Conservation (phyloP, 2,329 filamentous ascomycete genomes). For the Aureobasidium vineae region DNA sequence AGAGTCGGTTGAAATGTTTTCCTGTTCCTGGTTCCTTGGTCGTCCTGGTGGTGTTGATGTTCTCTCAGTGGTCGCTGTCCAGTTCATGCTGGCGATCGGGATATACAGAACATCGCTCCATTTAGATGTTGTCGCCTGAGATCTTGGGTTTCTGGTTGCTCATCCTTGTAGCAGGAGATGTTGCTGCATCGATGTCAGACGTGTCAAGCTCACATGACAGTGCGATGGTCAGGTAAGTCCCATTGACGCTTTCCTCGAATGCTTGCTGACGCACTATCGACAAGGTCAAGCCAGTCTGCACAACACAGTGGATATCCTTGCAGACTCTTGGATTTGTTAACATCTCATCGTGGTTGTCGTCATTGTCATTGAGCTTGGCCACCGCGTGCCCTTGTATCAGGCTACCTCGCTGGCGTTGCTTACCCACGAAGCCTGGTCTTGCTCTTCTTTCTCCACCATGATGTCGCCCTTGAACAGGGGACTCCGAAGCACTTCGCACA, state of each 20-base stretch:
- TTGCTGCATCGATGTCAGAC: background rate
- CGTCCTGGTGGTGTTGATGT: background rate
- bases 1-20: slow-evolving; percentile 18
- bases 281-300: background rate
- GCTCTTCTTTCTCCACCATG: background rate
- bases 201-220: background rate
- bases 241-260: background rate
- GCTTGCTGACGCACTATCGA: background rate
- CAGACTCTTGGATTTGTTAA: background rate
- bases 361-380: background rate
- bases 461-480: background rate
- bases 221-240: background rate
- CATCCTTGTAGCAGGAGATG: background rate
- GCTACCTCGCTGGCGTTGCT: background rate
- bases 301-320: background rate
- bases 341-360: background rate
- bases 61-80: background rate
- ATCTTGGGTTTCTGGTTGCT: background rate
- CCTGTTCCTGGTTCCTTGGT: slow-evolving; percentile 5
- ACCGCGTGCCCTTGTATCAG: background rate
- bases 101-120: background rate
- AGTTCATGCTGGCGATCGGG: background rate
- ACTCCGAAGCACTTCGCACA: background rate
- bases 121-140: too few species aligned
- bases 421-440: background rate